Conservation (phyloP, 2,329 filamentous ascomycete species). For the Fusarium ambrosium region DNA sequence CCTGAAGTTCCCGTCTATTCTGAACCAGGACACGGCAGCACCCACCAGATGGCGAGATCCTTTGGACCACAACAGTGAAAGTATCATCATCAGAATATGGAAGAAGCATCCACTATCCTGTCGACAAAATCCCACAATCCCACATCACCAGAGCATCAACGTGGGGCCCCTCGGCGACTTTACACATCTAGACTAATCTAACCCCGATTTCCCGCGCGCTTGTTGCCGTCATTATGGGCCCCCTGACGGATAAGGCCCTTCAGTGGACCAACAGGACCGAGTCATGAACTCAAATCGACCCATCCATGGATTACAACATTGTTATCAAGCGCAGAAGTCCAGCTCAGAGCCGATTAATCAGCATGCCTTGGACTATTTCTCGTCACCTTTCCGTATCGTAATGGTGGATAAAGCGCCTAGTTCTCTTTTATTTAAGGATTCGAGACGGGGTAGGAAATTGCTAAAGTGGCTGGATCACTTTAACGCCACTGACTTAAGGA, state of each 20-base stretch:
- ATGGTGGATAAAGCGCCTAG: background rate
- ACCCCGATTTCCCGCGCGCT: background rate
- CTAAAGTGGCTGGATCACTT: background rate
- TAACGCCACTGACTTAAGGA: background rate
- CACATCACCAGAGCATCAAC: background rate
- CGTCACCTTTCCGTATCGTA: background rate
- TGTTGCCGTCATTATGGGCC: background rate
- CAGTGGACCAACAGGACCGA: background rate
- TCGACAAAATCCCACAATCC: background rate
- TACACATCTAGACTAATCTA: background rate
- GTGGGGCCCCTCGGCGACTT: background rate
- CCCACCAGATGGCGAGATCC: background rate
- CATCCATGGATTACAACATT: background rate
- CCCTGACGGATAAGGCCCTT: background rate
- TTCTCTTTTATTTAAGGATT: background rate
- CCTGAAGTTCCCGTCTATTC: background rate
- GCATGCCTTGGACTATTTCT: background rate
- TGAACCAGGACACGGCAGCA: background rate
- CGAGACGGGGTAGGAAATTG: too few species aligned
- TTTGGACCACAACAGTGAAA: background rate
- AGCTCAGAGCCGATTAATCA: background rate
- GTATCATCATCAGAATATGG: background rate
- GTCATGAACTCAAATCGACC: background rate
- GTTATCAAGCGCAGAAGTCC: background rate
- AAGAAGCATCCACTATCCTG: background rate